Evolutionary conservation across 345 rosid species (phyloP), one percentile per base, ranked within the genome.

Genomic region (Gynandropsis gynandra): DNA sequence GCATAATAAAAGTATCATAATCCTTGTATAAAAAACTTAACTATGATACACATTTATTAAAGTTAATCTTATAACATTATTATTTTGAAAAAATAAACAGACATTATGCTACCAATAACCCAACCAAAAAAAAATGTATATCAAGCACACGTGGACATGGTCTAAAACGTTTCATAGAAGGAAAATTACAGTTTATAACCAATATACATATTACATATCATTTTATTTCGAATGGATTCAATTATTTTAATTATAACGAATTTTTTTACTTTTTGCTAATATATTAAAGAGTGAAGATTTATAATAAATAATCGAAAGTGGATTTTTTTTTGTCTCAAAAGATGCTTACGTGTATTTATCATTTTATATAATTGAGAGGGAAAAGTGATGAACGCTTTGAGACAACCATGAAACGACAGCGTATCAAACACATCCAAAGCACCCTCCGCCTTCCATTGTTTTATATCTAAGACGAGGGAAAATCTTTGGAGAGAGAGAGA

Each of bases 381-480:
- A 36, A 41, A 54, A 29, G n/a, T 24, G 2, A 24, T 24, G 29
- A 24, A 24, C 29, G 4, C 5, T 5, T 24, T 24, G 17, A 27
- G 5, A 13, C n/a, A n/a, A 49, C 32, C 0, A 3, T 0, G 14
- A 69, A 70, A 76, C 75, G 81, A 37, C 72, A 1, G 4, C 78
- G 80, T 65, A 24, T 11, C 24, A n/a, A 5, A 38, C 9, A 27
- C 16, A 38, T 20, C 4, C 2, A 10, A 5, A 44, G 3, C 32
- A 9, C 55, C 48, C 50, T 37, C 53, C 7, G 29, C 57, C 67
- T 37, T 59, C 27, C 49, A 8, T 63, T 68, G 57, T 16, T 21
- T 47, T 61, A 50, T 37, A 41, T 47, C n/a, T n/a, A 16, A 29
- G 37, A 17, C 16, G 9, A 12, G 13, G 11, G 41, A 9, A 35